These are phyloP conservation scores for Meyerozyma athensensis DNA, from an alignment of 1,139 yeast species.

Conservation along the genomic window DNA sequence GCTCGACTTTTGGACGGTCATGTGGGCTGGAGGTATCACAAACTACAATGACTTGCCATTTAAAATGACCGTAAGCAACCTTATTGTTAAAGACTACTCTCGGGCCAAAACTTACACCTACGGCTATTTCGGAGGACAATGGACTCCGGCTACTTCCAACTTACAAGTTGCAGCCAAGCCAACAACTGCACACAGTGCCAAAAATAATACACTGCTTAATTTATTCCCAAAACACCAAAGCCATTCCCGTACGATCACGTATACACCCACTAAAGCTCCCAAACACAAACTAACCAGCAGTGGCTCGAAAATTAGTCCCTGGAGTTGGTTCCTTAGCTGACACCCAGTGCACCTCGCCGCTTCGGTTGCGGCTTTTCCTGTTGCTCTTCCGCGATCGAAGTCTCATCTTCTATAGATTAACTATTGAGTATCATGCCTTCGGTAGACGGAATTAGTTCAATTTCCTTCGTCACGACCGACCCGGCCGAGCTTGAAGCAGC, in stretches of 20 bases:
- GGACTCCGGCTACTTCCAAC: no score
- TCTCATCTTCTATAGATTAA: neutral
- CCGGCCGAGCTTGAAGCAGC: slow-evolving; percentile 42
- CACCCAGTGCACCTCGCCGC: neutral
- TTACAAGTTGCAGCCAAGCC: no score
- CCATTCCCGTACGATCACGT: no score
- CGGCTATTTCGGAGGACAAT: neutral
- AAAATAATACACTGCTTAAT: no score
- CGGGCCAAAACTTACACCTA: slow-evolving; percentile 35
- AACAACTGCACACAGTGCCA: no score
- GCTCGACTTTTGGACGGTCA: slow-evolving; percentile 39
- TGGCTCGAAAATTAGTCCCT: neutral
- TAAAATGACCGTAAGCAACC: slow-evolving; percentile 26
- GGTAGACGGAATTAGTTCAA: slow-evolving; percentile 25
- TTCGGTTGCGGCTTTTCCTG: slow-evolving; percentile 4
- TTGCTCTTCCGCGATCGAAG: neutral
- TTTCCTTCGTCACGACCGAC: slow-evolving; percentile 57
- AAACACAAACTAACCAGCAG: neutral
- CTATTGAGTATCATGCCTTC: slow-evolving; percentile 4
- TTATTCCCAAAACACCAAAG: no score
- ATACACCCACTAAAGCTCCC: no score
- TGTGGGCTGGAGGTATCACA: slow-evolving; percentile 42
- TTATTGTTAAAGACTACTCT: slow-evolving; percentile 31
- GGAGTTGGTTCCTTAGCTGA: neutral
- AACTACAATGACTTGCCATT: slow-evolving; percentile 37